Evolutionary conservation across 139 green algal genomes (phyloP).

Genomic region (Pleodorina starrii): DNA sequence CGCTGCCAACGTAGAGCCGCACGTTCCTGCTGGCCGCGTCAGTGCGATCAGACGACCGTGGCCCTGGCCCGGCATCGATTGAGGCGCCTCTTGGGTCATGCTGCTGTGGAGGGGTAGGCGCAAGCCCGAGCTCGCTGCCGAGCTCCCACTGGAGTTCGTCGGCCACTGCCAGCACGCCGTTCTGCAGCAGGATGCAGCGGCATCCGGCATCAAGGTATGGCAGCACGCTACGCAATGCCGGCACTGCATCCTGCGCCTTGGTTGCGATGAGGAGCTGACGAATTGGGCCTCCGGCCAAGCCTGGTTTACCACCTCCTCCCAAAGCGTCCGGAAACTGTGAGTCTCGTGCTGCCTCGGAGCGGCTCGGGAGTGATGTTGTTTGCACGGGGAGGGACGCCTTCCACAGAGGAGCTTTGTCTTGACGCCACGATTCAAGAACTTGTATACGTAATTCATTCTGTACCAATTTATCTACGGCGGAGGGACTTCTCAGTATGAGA

Average conservation of each 20-base stretch:
- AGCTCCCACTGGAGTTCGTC: slow-evolving; percentile 35
- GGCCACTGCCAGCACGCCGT: slow-evolving; percentile 52
- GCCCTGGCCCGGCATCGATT: neutral
- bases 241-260: slow-evolving; percentile 9
- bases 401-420: neutral
- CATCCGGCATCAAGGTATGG: neutral
- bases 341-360: neutral
- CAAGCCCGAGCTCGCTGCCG: neutral
- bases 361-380: neutral
- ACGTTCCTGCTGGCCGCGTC: neutral
- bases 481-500: slow-evolving; percentile 8
- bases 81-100: neutral
- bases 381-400: neutral
- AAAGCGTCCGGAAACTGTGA: neutral
- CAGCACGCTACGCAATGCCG: slow-evolving; percentile 24
- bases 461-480: neutral
- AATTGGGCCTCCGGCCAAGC: neutral
- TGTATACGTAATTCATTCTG: neutral
- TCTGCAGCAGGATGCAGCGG: slow-evolving; percentile 55
- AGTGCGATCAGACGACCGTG: neutral
- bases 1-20: slow-evolving; percentile 40
- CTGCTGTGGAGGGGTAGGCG: neutral
- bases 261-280: neutral
- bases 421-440: slow-evolving; percentile 10
- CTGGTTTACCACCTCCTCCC: neutral